Evolutionary conservation across 129 eudicot species (phyloP).

Genomic region (Heracleum sosnowskyi): DNA sequence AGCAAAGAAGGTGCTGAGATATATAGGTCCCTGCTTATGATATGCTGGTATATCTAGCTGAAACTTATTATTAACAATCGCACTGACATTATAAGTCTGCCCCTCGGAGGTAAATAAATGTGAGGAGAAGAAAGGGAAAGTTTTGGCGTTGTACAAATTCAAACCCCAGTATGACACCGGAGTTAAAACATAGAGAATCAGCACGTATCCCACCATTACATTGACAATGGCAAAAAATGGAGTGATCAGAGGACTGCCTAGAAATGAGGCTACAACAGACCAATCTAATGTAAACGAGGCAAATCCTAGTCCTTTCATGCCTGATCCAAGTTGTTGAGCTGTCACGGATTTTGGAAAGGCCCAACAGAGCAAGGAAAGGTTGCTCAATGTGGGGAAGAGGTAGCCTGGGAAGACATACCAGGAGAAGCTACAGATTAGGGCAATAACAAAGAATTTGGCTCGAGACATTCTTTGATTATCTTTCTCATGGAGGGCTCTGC

Average conservation of each 20-base stretch:
- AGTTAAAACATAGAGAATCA: constrained; percentile 23
- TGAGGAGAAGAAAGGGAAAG: constrained; percentile 45
- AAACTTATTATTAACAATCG: constrained; percentile 44
- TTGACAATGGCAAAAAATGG: constrained; percentile 54
- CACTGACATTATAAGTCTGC: constrained; percentile 31
- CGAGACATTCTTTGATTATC: constrained; percentile 23
- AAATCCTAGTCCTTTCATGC: constrained; percentile 50
- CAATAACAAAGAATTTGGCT: constrained; percentile 55
- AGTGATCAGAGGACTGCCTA: constrained; percentile 46
- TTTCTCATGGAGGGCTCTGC: constrained; percentile 10
- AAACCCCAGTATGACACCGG: constrained; percentile 52
- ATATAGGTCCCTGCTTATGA: constrained; percentile 36
- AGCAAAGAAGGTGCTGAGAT: constrained; percentile 60
- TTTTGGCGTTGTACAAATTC: constrained; percentile 33
- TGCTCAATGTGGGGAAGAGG: constrained; percentile 32
- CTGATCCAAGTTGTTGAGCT: constrained; percentile 58
- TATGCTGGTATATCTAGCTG: constrained; percentile 46
- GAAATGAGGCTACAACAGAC: constrained; percentile 45
- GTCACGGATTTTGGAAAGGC: constrained; percentile 29
- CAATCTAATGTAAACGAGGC: constrained; percentile 47
- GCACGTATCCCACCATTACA: constrained; percentile 33
- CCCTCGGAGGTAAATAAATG: constrained; percentile 32
- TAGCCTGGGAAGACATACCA: constrained; percentile 62
- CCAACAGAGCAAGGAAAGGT: constrained; percentile 42
- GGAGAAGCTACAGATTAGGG: constrained; percentile 45